Conservation (phyloP, 1,284 basidiomycete species). For the Melampsora occidentalis region DNA sequence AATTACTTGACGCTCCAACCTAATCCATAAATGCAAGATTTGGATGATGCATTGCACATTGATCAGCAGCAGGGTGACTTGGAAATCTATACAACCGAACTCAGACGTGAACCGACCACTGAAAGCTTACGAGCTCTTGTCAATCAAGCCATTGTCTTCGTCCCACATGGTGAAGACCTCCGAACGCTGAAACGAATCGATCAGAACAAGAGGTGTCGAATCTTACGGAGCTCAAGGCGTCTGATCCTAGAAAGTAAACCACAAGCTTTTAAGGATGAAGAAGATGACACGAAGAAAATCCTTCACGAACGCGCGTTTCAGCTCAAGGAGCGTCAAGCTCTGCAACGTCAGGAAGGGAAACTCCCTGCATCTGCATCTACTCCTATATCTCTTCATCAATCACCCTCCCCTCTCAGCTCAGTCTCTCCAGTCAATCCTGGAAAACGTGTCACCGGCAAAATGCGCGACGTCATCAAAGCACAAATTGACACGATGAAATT, state of each 20-base stretch:
- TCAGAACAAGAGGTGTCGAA: neutral
- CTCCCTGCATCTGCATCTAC: too few species aligned
- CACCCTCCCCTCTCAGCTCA: too few species aligned
- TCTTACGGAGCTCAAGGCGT: constrained; percentile 1
- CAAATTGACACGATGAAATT: constrained; percentile 1
- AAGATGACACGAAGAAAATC: constrained; percentile 9
- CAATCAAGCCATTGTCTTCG: neutral
- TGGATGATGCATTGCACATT: constrained; percentile 1
- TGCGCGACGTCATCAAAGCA: neutral
- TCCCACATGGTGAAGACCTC: neutral
- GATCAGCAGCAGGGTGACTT: neutral
- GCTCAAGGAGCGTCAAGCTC: neutral
- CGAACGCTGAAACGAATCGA: neutral
- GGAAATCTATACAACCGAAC: constrained; percentile 5
- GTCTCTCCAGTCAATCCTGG: neutral
- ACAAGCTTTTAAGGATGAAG: constrained; percentile 2
- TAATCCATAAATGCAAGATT: constrained; percentile 1
- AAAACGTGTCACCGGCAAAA: neutral
- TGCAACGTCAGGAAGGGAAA: neutral
- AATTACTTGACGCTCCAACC: neutral
- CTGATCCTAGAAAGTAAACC: neutral
- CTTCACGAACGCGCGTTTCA: constrained; percentile 1
- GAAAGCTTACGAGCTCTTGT: constrained; percentile 7
- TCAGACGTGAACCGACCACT: constrained; percentile 1
- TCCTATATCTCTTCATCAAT: too few species aligned